Base-by-base conservation (phyloP, 352 stramenopile species). In the Globisporangium sylvaticum region DNA sequence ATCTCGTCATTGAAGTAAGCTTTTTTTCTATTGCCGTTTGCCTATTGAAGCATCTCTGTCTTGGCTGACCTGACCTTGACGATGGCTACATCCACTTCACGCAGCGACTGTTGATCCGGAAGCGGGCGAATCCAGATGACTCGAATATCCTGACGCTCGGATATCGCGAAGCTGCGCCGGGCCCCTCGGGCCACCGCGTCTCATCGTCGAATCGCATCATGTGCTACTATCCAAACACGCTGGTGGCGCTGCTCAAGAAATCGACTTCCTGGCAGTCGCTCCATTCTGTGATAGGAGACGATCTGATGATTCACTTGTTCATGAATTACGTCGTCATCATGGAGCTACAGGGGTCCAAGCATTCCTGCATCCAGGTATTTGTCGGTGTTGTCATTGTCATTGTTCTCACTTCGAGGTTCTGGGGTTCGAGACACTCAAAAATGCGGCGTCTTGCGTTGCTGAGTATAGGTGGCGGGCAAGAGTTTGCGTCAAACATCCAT, bases 171-270 rank as follows among this genome's bases (percentile, higher is more conserved):
- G 76, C 73, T 3, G 67, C 74, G 0, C 82, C 79, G 0, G 78
- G 72, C 9, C 67, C 71, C 27, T 62, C 66, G 6, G 85, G 85
- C 1, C 82, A 92, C 50, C 82, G 68, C 15, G 66, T 91, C 10
- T 66, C 75, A 44, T 76, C 81, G 50, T 85, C 79, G 39, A 89
- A 92, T 44, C 72, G 66, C 25, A 69, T 94, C 53, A 77, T 92
- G 71, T 90, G 80, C 68, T 87, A 85, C 59, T 88, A 84, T 56
- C 86, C 86, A 6, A 94, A 94, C 68, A 90, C 84, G 1, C 68
- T 92, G 4, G 84, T 94, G 37, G 77, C 68, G 29, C 56, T 73
- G 14, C 63, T 92, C 22, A 89, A 92, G 70, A 75, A 80, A n/a
- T 29, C 29, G 8, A 66, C 72, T 32, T 48, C 72, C 3, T 94